Evolutionary conservation across 1,139 yeast genomes (phyloP), one percentile per base, ranked within the genome.

Genomic region (Blastobotrys ciferrii): DNA sequence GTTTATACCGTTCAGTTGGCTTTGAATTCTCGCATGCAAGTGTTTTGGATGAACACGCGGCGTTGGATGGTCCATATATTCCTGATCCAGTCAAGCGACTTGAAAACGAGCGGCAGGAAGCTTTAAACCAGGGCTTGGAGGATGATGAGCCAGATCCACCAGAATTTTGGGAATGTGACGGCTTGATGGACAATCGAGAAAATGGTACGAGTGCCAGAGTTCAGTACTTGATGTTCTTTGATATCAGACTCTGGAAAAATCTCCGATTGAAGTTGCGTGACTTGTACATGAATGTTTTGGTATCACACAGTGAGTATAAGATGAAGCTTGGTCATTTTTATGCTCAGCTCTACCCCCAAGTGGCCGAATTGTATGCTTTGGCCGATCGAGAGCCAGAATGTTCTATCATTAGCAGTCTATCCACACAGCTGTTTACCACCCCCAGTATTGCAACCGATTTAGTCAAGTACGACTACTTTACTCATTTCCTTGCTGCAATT

Each of bases 371-470:
- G 75, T 88, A 78, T 63, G 76, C 83, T 51, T 73, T 78, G 0
- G 75, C 81, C 48, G 95, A 87, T 53, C 72, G 91, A 42, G 97
- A 89, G 53, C 94, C 95, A 0, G 96, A 91, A 57, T 73, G 79
- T 54, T 85, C 89, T 35, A 74, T 88, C 18, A 80, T 89, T 79
- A 75, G 84, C 32, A 76, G 82, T 6, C 63, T 92, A 17, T 85
- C 96, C 0, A 86, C 96, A 1, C 97, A 92, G 63, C 70, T 91
- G 11, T 89, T 89, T 63, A 88, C 96, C 1, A 84, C 94, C 44
- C 92, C 96, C 0, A 72, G 84, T 0, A 83, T 84, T 55, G 87
- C 96, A 1, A 77, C 91, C 1, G 71, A 81, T 43, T 80, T 88
- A 18, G 76, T 84, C 2, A 70, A 74, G 41, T 87, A 82, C 61